Base-by-base conservation (phyloP, 2,329 filamentous ascomycete species). In the Alternaria brassicae region DNA sequence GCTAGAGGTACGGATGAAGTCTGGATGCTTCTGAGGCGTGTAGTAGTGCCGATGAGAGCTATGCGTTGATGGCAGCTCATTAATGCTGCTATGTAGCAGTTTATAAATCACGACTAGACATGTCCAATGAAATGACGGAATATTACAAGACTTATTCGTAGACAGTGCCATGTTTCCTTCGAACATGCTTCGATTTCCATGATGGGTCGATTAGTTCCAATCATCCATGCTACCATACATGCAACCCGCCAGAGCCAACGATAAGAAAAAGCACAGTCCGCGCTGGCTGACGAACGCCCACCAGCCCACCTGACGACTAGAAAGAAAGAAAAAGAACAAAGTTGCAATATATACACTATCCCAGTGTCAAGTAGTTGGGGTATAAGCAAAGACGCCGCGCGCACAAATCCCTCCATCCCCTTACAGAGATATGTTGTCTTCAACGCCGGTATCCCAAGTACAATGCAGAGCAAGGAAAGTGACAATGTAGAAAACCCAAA, bases 281-380 rank as follows among this genome's bases (percentile, higher is more conserved):
- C 34, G 56, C 56, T 48, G 39, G 19, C 55, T 45, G 19, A 47
- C 37, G 27, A 50, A 62, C 60, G 56, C 60, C 60, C 15, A 19
- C 42, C 12, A 32, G 15, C 32, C 21, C n/a, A 8, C 37, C 27
- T 15, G n/a, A 8, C 19, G 21, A 48, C 6, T 36, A 6, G 21
- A 41, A 52, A 9, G 13, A 54, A 32, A 28, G 17, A 34, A 53
- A 57, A 44, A 30, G 21, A 13, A 36, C 49, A 56, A 50, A 51
- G 30, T 55, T 57, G 65, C 60, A 61, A 56, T 65, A 54, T 65
- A 54, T 69, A 67, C 67, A 69, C 65, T 69, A 52, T 67, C 61
- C 63, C 61, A 66, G 67, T 67, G 65, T 56, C 63, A 58, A 23
- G 32, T 28, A 28, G 21, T 56, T 58, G 65, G 67, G 37, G 67